Conservation (phyloP, 495 filamentous ascomycete genomes). For the Acidiella bohemica region DNA sequence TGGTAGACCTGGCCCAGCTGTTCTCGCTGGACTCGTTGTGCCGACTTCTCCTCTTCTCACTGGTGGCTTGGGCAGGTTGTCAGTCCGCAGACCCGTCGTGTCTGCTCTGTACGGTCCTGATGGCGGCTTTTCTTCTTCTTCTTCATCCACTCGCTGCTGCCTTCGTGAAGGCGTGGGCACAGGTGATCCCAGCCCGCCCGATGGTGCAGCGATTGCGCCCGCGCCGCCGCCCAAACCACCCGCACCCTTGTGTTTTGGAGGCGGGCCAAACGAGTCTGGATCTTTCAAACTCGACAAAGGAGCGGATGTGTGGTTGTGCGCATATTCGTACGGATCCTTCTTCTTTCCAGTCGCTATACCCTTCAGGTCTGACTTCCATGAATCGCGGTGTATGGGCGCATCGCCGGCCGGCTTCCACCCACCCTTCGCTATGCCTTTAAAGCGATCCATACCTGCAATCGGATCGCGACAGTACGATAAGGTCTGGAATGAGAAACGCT, state of each 20-base stretch:
- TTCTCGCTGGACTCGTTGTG: constrained; percentile 18
- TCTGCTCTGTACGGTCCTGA: constrained; percentile 56
- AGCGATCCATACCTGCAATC: constrained; percentile 16
- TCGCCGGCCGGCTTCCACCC: constrained; percentile 26
- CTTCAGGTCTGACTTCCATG: constrained; percentile 13
- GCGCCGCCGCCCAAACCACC: constrained; percentile 29
- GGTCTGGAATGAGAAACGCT: too few species aligned
- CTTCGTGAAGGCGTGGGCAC: constrained; percentile 14
- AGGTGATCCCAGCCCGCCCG: constrained; percentile 3
- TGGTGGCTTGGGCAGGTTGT: constrained; percentile 60
- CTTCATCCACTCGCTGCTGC: constrained; percentile 27
- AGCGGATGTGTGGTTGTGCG: constrained; percentile 41
- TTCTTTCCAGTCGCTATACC: constrained; percentile 26
- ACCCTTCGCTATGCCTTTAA: constrained; percentile 23
- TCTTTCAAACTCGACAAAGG: constrained; percentile 73
- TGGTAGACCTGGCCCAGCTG: too few species aligned
- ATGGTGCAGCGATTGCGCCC: not conserved
- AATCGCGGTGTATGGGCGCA: constrained; percentile 18
- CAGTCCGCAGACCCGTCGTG: constrained; percentile 56
- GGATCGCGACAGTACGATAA: too few species aligned
- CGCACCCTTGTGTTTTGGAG: constrained; percentile 56
- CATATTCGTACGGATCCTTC: constrained; percentile 29
- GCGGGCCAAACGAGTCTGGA: constrained; percentile 70
- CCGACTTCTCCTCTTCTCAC: constrained; percentile 32
- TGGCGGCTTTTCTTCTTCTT: constrained; percentile 33